These are phyloP conservation scores for Hirsutella thompsonii DNA, from an alignment of 2,329 filamentous ascomycete genomes.

Conservation along the genomic window DNA sequence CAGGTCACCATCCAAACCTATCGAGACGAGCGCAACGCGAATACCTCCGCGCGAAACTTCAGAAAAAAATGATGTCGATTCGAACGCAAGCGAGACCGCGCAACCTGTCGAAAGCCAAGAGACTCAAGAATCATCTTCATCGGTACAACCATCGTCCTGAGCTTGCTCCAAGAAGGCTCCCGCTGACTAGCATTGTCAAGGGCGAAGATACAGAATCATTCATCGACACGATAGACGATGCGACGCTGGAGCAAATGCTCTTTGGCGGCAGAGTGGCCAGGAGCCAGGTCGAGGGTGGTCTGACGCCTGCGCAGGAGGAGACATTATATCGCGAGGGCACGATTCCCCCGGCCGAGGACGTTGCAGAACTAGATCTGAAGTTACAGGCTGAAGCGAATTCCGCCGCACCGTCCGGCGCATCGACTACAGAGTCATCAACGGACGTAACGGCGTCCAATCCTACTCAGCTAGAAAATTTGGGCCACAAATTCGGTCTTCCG, in stretches of 20 bases:
- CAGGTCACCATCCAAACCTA: constrained; percentile 11
- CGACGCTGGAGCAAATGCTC: constrained; percentile 21
- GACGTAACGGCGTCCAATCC: constrained; percentile 4
- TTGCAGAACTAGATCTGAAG: constrained; percentile 15
- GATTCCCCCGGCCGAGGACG: constrained; percentile 19
- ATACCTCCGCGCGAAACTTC: constrained; percentile 3
- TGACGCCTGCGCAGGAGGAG: constrained; percentile 29
- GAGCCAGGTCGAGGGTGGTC: constrained; percentile 16
- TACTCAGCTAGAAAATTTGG: constrained; percentile 23
- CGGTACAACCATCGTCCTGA: neutral
- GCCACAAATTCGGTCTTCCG: constrained; percentile 71
- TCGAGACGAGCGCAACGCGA: constrained; percentile 1
- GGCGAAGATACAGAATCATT: constrained; percentile 5
- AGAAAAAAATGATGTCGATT: neutral
- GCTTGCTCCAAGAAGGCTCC: neutral
- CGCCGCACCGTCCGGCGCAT: too few species aligned
- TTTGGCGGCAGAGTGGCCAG: constrained; percentile 20
- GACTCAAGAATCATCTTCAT: neutral
- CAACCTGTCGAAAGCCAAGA: neutral
- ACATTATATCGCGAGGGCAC: constrained; percentile 28
- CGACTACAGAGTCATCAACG: constrained; percentile 7
- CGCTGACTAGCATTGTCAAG: constrained; percentile 3
- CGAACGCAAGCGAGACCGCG: neutral
- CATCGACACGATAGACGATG: constrained; percentile 18
- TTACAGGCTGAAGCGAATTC: too few species aligned